phyloP scores from a whole-genome alignment of 2,329 filamentous ascomycete species.

The Diaporthe citri region DNA sequence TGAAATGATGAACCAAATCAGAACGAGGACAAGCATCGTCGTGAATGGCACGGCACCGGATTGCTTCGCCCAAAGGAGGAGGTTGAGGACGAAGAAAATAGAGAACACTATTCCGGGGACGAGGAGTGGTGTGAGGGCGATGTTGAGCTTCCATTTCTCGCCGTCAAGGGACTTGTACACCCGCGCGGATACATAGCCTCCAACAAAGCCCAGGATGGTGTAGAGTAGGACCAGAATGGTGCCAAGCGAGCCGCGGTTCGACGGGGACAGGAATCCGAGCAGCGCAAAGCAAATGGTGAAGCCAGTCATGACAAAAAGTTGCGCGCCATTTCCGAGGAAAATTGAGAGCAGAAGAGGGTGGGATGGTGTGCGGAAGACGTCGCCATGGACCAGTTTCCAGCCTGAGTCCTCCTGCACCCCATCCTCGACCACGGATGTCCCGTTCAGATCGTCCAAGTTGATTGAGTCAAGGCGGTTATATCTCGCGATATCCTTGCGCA shows the following conservation, averaged over 20 bases:
- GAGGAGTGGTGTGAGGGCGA: slow-evolving; percentile 85
- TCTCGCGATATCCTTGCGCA: slow-evolving; percentile 94
- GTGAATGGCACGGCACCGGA: slow-evolving; percentile 96
- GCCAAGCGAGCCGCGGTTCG: slow-evolving; percentile 92
- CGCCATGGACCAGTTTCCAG: slow-evolving; percentile 98
- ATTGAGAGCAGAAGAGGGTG: slow-evolving; percentile 88
- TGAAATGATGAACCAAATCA: slow-evolving; percentile 97
- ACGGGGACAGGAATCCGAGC: slow-evolving; percentile 93
- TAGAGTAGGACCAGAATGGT: slow-evolving; percentile 95
- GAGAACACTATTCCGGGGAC: slow-evolving; percentile 89
- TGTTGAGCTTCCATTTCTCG: slow-evolving; percentile 95
- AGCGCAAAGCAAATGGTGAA: slow-evolving; percentile 94
- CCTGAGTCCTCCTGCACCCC: slow-evolving; percentile 97
- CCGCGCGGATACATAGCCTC: slow-evolving; percentile 89
- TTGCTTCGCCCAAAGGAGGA: slow-evolving; percentile 94
- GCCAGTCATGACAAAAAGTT: slow-evolving; percentile 97
- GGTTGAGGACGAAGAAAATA: slow-evolving; percentile 92
- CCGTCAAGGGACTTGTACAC: slow-evolving; percentile 96
- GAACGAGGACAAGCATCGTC: slow-evolving; percentile 93
- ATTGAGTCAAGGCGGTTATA: slow-evolving; percentile 96
- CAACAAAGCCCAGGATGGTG: slow-evolving; percentile 91
- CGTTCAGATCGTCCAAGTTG: slow-evolving; percentile 88
- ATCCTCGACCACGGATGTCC: slow-evolving; percentile 84
- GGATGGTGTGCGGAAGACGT: slow-evolving; percentile 92
- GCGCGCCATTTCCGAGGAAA: slow-evolving; percentile 91